Conservation (phyloP, 306 rosid genomes). For the Sindora glabra region DNA sequence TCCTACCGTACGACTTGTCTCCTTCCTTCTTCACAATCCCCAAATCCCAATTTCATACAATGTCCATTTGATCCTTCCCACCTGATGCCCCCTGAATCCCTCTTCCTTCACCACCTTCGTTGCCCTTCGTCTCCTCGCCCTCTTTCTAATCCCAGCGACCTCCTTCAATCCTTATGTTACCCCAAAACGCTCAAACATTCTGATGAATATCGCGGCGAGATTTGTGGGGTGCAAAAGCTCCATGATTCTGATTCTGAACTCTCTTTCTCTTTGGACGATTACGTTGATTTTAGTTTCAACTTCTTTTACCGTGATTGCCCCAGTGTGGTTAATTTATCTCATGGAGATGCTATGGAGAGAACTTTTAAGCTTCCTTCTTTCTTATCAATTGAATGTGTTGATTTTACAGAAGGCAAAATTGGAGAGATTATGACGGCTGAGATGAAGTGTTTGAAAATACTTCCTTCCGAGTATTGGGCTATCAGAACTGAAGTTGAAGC, state of each 20-base stretch:
- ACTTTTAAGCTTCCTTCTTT: conserved; percentile 51
- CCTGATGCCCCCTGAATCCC: conserved; percentile 43
- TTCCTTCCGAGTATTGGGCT: conserved; percentile 53
- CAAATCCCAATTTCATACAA: conserved; percentile 17
- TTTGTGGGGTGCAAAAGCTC: background rate
- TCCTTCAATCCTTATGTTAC: conserved; percentile 36
- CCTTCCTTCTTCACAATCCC: conserved; percentile 20
- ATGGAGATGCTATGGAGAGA: conserved; percentile 8
- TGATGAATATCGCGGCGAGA: background rate
- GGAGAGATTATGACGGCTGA: background rate
- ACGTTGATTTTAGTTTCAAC: conserved; percentile 24
- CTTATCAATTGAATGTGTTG: conserved; percentile 40
- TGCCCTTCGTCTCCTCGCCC: conserved; percentile 54
- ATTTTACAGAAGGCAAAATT: background rate
- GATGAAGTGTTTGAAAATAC: conserved; percentile 12
- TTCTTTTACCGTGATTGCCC: conserved; percentile 63
- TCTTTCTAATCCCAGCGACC: conserved; percentile 10
- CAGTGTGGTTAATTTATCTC: conserved; percentile 43
- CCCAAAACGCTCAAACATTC: conserved; percentile 34
- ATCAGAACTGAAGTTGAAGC: conserved; percentile 40
- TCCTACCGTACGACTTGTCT: conserved; percentile 27
- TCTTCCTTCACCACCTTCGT: conserved; percentile 56
- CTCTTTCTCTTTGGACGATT: conserved; percentile 42
- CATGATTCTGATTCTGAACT: conserved; percentile 28
- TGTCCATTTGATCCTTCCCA: conserved; percentile 59